phyloP scores from a whole-genome alignment of 1,284 basidiomycete species.

The Earliella scabrosa region DNA sequence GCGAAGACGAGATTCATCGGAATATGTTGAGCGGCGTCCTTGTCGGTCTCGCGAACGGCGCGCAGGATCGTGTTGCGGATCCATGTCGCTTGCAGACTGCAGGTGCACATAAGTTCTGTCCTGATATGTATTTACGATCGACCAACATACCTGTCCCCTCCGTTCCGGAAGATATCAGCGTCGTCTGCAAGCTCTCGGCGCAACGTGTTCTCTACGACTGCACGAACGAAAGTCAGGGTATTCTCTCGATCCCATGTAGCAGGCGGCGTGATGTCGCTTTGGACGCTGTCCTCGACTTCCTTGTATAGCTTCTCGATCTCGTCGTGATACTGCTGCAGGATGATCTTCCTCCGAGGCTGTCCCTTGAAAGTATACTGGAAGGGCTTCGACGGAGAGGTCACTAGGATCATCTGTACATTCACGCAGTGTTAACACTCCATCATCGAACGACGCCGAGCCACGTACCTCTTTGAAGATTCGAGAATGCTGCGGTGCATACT shows the following conservation, averaged over 20 bases:
- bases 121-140: background rate
- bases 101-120: background rate
- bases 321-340: conserved; percentile 37
- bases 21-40: conserved; percentile 27
- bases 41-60: conserved; percentile 33
- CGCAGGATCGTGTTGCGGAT: conserved; percentile 43
- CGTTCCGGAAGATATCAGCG: conserved; percentile 44
- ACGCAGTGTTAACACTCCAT: background rate
- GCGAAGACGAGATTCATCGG: conserved; percentile 41
- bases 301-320: conserved; percentile 42
- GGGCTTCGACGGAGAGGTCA: conserved; percentile 36
- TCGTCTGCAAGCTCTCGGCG: conserved; percentile 27
- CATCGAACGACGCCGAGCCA: no score
- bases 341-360: conserved; percentile 35
- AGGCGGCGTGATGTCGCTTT: conserved; percentile 33
- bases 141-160: conserved; percentile 43
- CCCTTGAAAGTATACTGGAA: conserved; percentile 43
- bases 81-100: conserved; percentile 44
- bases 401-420: conserved; percentile 40
- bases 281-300: conserved; percentile 30
- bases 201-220: conserved; percentile 33
- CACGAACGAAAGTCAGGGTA: conserved; percentile 32
- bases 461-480: conserved; percentile 41
- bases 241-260: conserved; percentile 30
- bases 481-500: conserved; percentile 43